Percentiles rank a stretch among this genome's conserved stretches.
Conservation (phyloP, 306 rosid species). For the Carpinus viminea region DNA sequence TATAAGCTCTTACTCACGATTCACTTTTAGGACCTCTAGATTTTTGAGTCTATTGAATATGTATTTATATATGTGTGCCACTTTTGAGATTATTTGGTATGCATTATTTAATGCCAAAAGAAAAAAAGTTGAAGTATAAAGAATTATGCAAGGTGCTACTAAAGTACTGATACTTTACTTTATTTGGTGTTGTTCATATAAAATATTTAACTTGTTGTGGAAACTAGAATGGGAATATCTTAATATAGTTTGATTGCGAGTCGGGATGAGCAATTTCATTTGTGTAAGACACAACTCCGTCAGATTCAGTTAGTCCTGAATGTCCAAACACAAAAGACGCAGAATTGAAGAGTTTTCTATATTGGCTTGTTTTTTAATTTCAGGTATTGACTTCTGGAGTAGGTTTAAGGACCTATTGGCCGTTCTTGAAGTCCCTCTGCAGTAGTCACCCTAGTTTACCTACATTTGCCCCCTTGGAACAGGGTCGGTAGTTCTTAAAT, state of each 20-base stretch:
- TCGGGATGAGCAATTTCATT: no score
- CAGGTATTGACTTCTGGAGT: not conserved
- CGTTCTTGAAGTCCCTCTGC: not conserved
- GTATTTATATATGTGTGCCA: no score
- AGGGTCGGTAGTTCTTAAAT: not conserved
- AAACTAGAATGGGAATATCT: no score
- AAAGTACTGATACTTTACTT: not conserved
- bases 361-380: not conserved
- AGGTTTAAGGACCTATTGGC: conserved; percentile 8
- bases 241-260: no score
- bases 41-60: no score
- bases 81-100: no score
- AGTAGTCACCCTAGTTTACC: not conserved
- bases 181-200: not conserved
- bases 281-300: not conserved
- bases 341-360: conserved; percentile 4
- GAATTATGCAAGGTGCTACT: not conserved
- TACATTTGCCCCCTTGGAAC: not conserved
- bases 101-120: not conserved
- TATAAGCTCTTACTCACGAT: not conserved
- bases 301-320: not conserved
- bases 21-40: not conserved
- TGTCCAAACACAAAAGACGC: conserved; percentile 9
- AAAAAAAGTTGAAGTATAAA: not conserved
- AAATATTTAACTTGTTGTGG: no score